Base-by-base conservation (phyloP, 768 basidiomycete species). In the Wakefieldia striispora region DNA sequence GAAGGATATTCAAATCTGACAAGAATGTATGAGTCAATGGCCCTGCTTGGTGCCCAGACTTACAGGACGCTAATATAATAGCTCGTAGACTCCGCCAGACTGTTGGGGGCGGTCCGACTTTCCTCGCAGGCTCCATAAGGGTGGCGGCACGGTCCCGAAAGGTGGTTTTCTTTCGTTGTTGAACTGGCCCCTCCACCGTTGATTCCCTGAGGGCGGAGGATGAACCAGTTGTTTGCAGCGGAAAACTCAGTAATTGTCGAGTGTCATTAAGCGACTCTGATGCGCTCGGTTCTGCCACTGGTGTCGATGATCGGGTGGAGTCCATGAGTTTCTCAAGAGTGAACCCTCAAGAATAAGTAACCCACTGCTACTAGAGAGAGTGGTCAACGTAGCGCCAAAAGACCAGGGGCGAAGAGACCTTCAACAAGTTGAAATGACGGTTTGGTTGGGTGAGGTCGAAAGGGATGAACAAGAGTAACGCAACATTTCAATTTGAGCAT, bases 1-100 rank as follows among this genome's bases (percentile, higher is more conserved):
- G 73, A 10, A 90, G 68, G n/a, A 88, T 12, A 57, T 91, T 91
- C 7, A 90, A 64, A 75, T 80, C 88, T 89, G 33, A 35, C 1
- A 47, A 26, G 19, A 39, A 33, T 0, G 20, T 19, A 29, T 55
- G 16, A 62, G 2, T 50, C 42, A 11, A 50, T 43, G 23, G 10
- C 6, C 20, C 29, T n/a, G 10, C 4, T 13, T 5, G 16, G n/a
- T 10, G 13, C 4, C 35, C 20, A 10, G 21, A 31, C 77, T 43
- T 49, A 87, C 88, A 86, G 27, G 85, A 85, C 16, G 77, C 72
- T 9, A 67, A 26, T 7, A 84, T 13, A 42, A 88, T 80, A 1
- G 84, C 70, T 46, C 69, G 73, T 34, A 87, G 49, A 53, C 84
- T 81, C 29, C 66, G 38, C 44, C 72, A 54, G n/a, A 74, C 47